Conservation (phyloP, 202 grass and related monocot species). For the Elaeis oleifera region DNA sequence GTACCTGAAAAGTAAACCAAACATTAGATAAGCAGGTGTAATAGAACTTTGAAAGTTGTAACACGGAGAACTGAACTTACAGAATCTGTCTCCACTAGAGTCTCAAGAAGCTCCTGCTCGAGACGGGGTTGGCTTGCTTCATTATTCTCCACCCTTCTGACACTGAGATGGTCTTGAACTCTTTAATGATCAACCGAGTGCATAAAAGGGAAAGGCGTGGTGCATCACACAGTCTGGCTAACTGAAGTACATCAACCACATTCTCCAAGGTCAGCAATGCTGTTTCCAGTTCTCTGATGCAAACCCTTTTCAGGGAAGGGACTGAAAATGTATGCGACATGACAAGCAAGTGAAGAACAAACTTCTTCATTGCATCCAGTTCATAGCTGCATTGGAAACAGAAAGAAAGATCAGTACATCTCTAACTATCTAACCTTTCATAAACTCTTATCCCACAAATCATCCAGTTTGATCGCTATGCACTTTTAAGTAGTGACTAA, state of each 20-base stretch:
- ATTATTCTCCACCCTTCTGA: slow-evolving; percentile 81
- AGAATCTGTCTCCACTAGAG: slow-evolving; percentile 59
- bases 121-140: slow-evolving; percentile 35
- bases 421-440: too few relatives aligned
- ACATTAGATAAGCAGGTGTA: too few relatives aligned
- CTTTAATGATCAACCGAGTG: slow-evolving; percentile 38
- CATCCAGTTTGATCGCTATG: too few relatives aligned
- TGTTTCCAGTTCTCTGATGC: slow-evolving; percentile 43
- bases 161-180: slow-evolving; percentile 55
- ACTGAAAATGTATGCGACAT: slow-evolving; percentile 53
- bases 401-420: not conserved
- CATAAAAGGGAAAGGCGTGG: slow-evolving; percentile 52
- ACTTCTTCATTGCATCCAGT: slow-evolving; percentile 47
- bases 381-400: slow-evolving; percentile 44
- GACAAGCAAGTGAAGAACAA: slow-evolving; percentile 50
- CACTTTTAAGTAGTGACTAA: too few relatives aligned
- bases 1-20: too few relatives aligned
- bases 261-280: slow-evolving; percentile 44
- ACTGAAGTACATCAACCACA: slow-evolving; percentile 70
- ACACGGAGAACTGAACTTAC: slow-evolving; percentile 26
- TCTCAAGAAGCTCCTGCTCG: slow-evolving; percentile 62
- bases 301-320: slow-evolving; percentile 45
- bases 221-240: slow-evolving; percentile 46
- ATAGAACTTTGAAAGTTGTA: too few relatives aligned
- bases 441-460: too few relatives aligned